A percentile compares a stretch with the other conserved stretches of the same genome.
phyloP scores from a whole-genome alignment of 2,329 filamentous ascomycete species.

The Madurella fahalii region DNA sequence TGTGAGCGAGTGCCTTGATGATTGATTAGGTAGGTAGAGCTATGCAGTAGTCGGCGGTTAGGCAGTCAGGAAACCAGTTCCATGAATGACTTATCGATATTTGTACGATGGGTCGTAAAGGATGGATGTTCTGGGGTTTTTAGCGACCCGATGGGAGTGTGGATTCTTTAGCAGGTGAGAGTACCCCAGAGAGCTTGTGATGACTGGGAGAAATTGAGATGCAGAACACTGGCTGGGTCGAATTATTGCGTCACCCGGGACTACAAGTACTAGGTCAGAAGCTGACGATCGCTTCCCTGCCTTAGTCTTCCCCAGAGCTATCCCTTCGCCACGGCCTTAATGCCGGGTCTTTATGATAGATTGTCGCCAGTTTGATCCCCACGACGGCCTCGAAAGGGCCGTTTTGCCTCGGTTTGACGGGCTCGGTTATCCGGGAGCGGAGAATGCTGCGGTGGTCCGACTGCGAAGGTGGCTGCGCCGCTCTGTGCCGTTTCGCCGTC shows the following conservation, averaged over 20 bases:
- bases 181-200: too few species aligned
- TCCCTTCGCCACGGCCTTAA: background rate
- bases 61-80: conserved; percentile 1
- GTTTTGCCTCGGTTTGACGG: conserved; percentile 2
- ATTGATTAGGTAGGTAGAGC: background rate
- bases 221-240: background rate
- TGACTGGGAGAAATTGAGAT: background rate
- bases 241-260: background rate
- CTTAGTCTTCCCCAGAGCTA: background rate
- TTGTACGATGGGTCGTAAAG: background rate
- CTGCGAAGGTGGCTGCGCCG: background rate
- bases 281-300: background rate
- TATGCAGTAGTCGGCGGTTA: background rate
- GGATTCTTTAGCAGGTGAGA: too few species aligned
- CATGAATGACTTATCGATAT: background rate
- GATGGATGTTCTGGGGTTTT: background rate
- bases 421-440: background rate
- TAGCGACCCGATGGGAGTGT: background rate
- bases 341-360: background rate
- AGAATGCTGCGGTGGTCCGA: background rate
- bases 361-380: conserved; percentile 11
- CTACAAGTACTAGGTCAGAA: conserved; percentile 3
- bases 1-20: background rate
- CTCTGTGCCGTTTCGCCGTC: background rate
- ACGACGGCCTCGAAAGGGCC: background rate